Base-by-base conservation (phyloP, 148 eudicot genomes). In the Salicornia ramosissima region DNA sequence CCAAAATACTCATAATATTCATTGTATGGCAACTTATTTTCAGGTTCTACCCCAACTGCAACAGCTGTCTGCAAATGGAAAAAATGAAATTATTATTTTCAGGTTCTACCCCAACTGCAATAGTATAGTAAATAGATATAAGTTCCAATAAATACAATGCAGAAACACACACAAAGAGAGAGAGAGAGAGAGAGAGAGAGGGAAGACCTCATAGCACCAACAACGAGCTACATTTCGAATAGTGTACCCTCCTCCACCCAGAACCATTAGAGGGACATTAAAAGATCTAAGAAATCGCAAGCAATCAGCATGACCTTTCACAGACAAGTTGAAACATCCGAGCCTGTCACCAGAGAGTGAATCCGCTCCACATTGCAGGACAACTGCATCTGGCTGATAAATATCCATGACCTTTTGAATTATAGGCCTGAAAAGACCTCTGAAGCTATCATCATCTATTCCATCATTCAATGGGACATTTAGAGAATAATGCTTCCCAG, bases 221-320 rank as follows among this genome's bases (percentile, higher is more conserved):
- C 97, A 92, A n/a, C 97, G 91, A 39, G 97, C 97, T 56, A 92
- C 97, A 77, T 92, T 92, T 16, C 97, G 73, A 24, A 92, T 90
- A 4, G 96, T 92, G 75, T 90, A 92, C 39, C 97, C 97, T 68
- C 97, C 97, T 33, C 97, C 97, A 65, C 97, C 97, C 68, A 92
- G 80, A 39, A 92, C 97, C 97, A 92, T 90, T 26, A 92, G 67
- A 68, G 97, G 97, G 25, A 92, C 96, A 72, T 92, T 90, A 73
- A 85, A 92, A n/a, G 97, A 90, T 77, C 97, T 87, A 51, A 92
- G 89, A 73, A 77, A 92, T 14, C 84, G 81, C 67, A 92, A 81
- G 80, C 97, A 92, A 73, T 90, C 96, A 14, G 97, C 97, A 74
- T 92, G 97, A 40, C 97, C 97, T 82, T 86, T 90, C 5, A 90